phyloP scores from a whole-genome alignment of 495 filamentous ascomycete species.

The Eremomyces bilateralis region DNA sequence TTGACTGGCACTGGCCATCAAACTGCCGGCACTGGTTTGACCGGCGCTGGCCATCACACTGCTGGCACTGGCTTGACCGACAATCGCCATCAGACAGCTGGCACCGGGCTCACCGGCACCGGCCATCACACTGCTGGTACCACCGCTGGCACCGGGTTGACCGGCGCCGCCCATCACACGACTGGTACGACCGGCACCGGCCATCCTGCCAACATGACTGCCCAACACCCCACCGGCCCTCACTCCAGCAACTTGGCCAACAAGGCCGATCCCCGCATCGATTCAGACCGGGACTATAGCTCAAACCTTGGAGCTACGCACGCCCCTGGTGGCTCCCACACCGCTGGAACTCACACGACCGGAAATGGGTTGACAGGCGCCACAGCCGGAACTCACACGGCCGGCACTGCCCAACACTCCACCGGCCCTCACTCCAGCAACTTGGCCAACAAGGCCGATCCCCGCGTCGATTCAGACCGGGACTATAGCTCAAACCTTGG shows the following conservation, averaged over 20 bases:
- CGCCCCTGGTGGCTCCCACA: constrained; percentile 1
- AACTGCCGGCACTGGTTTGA: neutral
- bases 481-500: constrained; percentile 3
- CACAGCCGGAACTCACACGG: no score
- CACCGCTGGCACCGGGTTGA: no score
- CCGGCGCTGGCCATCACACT: constrained; percentile 20
- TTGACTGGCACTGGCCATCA: constrained; percentile 10
- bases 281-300: constrained; percentile 20
- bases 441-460: constrained; percentile 25
- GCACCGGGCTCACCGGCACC: constrained; percentile 19
- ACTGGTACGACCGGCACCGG: no score
- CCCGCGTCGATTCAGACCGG: constrained; percentile 26
- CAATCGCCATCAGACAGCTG: constrained; percentile 9
- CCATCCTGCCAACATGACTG: no score
- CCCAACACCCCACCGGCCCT: constrained; percentile 22
- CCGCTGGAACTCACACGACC: neutral
- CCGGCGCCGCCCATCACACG: no score
- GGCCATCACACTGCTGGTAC: no score
- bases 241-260: constrained; percentile 24
- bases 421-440: constrained; percentile 6
- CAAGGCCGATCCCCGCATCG: constrained; percentile 26
- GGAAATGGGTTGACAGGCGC: neutral
- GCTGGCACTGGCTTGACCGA: no score
- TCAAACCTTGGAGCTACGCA: constrained; percentile 1
- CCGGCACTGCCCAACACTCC: constrained; percentile 20